Evolutionary conservation across 441 rosid genomes (phyloP), one percentile per base, ranked within the genome.

Genomic region (Gossypium davidsonii): DNA sequence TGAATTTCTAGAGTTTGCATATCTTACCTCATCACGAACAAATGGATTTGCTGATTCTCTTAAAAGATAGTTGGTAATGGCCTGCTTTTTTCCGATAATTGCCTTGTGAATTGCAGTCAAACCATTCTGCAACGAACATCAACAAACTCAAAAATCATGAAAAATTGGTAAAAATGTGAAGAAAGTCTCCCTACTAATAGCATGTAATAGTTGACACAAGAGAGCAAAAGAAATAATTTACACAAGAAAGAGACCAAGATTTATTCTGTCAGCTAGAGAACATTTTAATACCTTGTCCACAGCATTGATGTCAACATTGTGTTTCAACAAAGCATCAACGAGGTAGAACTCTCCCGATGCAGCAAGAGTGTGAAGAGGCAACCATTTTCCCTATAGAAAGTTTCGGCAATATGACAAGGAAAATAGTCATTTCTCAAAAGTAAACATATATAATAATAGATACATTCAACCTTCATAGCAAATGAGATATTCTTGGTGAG

Each of bases 11-110:
- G 59, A 51, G 44, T 25, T 51, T 4, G n/a, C 18, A 12, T 59
- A 67, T 49, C 15, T 61, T 71, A 92, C 98, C 70, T 89, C 74
- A 80, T 92, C 97, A 57, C 76, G 77, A 72, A 88, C 89, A 80
- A 94, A 89, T 34, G 97, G 94, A 76, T 88, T 86, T 28, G 95
- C 97, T 0, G 98, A 92, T 85, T 94, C 97, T 80, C 97, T 89
- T 73, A 90, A 79, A 53, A 92, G 90, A 83, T 88, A 92, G 84
- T 88, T 84, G 39, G 86, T 85, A 57, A 89, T 74, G 11, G 98
- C 97, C 84, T 86, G 97, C 86, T 88, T 92, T 84, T 88, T 92
- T 65, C 94, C 84, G 63, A 84, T 78, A 74, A 92, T 85, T 72
- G 97, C 97, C 83, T 82, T 86, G 86, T 92, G 97, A 55, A 94